Evolutionary conservation across 2,329 filamentous ascomycete species (phyloP).

Genomic region (Penicillium thymicola): DNA sequence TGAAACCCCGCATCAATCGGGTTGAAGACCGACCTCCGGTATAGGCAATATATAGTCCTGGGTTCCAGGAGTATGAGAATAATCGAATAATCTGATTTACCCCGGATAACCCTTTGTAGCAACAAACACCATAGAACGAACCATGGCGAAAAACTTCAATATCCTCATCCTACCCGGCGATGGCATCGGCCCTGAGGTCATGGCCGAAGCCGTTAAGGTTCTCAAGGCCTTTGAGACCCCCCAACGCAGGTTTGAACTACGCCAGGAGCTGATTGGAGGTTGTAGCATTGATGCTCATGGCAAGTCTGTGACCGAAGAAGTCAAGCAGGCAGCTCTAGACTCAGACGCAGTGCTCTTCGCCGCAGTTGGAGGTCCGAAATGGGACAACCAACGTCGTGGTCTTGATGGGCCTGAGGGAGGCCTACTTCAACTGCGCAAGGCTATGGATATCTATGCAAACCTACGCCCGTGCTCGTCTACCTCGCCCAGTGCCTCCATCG

Average conservation of each 20-base stretch:
- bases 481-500: slow-evolving; percentile 68
- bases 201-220: slow-evolving; percentile 53
- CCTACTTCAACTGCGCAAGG: slow-evolving; percentile 77
- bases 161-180: slow-evolving; percentile 75
- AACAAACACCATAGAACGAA: not conserved
- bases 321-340: slow-evolving; percentile 71
- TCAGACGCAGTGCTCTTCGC: slow-evolving; percentile 85
- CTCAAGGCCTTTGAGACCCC: slow-evolving; percentile 68
- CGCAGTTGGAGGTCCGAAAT: slow-evolving; percentile 88
- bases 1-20: slow-evolving; percentile 28
- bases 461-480: slow-evolving; percentile 72
- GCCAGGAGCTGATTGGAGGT: slow-evolving; percentile 80
- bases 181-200: slow-evolving; percentile 75
- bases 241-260: slow-evolving; percentile 72
- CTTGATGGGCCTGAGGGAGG: slow-evolving; percentile 83
- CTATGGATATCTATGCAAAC: slow-evolving; percentile 86
- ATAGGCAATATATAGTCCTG: slow-evolving; percentile 1
- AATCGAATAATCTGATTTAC: not conserved
- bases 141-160: slow-evolving; percentile 50
- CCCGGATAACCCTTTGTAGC: not conserved
- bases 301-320: slow-evolving; percentile 70
- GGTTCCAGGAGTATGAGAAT: not conserved
- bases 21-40: slow-evolving; percentile 22
- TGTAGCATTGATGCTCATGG: slow-evolving; percentile 80
- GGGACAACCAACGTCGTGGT: slow-evolving; percentile 65